Conservation (phyloP, 2,329 filamentous ascomycete genomes). For the Pestalotiopsis sp. region DNA sequence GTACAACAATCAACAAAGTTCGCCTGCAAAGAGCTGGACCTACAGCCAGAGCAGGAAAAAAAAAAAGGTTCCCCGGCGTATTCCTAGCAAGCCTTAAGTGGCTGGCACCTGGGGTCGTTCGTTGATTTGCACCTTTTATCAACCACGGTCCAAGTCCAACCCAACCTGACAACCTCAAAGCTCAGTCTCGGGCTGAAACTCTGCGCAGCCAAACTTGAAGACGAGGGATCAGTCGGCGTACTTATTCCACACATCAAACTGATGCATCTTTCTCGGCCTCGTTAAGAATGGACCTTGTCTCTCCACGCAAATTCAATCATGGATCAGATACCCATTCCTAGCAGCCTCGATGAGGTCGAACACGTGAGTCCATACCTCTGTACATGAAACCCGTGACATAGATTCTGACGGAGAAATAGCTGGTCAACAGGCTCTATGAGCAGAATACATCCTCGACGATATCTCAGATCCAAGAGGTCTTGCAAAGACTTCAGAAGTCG, state of each 20-base stretch:
- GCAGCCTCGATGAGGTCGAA: slow-evolving; percentile 13
- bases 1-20: neutral
- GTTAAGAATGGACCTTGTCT: slow-evolving; percentile 5
- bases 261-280: neutral
- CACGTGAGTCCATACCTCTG: neutral
- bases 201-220: neutral
- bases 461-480: slow-evolving; percentile 65
- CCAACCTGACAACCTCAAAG: neutral
- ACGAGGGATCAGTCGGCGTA: neutral
- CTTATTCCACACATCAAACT: neutral
- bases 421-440: slow-evolving; percentile 57
- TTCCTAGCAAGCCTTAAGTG: neutral
- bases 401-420: slow-evolving; percentile 26
- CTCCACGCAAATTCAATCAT: neutral
- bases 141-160: neutral
- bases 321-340: slow-evolving; percentile 11
- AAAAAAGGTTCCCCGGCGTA: neutral
- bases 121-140: neutral
- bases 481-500: slow-evolving; percentile 80
- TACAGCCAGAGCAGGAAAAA: neutral
- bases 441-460: slow-evolving; percentile 52
- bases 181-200: neutral
- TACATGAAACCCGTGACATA: neutral
- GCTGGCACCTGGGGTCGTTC: neutral
- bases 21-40: neutral